Conservation (phyloP, 257 asterid genomes). For the Solanum pinnatisectum region DNA sequence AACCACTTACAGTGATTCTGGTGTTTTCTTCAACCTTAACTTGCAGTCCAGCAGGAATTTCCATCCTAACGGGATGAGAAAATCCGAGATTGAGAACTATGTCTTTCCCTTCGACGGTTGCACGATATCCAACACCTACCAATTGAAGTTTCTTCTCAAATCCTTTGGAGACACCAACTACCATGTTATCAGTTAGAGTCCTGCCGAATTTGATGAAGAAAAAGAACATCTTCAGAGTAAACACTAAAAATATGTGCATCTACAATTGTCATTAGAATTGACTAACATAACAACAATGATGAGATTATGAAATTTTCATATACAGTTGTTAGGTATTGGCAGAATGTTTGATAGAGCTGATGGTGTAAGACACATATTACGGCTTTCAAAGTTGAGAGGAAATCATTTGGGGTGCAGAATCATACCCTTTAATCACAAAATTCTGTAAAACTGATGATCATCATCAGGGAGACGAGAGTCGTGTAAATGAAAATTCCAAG, state of each 20-base stretch:
- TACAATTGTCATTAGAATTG: not conserved
- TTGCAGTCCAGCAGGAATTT: conserved; percentile 56
- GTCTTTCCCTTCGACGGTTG: conserved; percentile 78
- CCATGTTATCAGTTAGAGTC: conserved; percentile 93
- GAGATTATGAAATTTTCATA: not conserved
- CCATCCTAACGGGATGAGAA: conserved; percentile 91
- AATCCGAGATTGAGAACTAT: conserved; percentile 84
- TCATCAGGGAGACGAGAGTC: not conserved
- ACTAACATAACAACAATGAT: not conserved
- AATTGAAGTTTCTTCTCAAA: conserved; percentile 91
- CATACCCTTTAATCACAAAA: not conserved
- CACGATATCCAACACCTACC: conserved; percentile 94
- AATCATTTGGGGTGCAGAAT: not conserved
- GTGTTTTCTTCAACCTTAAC: conserved; percentile 96
- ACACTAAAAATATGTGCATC: not conserved
- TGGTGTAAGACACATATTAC: not conserved
- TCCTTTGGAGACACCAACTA: conserved; percentile 94
- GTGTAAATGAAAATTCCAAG: not conserved
- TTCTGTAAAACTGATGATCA: not conserved
- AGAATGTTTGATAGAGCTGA: not conserved
- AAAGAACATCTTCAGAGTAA: not conserved
- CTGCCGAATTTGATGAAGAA: conserved; percentile 25
- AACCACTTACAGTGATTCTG: conserved; percentile 74
- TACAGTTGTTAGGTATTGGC: not conserved
- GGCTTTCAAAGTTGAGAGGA: not conserved